Percentiles rank a stretch among this genome's conserved stretches.
Conservation (phyloP, 2,329 filamentous ascomycete species). For the Colletotrichum acutatum region DNA sequence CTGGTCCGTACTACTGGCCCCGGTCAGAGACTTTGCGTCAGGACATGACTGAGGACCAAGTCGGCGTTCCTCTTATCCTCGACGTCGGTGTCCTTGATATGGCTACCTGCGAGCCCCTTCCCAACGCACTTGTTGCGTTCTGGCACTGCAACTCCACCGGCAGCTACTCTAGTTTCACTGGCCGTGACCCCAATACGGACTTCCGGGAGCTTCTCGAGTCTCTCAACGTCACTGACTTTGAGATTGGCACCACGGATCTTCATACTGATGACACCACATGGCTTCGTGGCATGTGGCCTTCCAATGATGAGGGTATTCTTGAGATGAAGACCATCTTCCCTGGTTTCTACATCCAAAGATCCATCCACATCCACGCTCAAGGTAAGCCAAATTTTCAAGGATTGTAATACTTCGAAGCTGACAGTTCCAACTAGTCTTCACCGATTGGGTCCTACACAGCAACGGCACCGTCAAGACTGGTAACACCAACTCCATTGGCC, state of each 20-base stretch:
- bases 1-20: conserved; percentile 57
- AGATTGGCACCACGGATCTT: conserved; percentile 1
- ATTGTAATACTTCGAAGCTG: not conserved
- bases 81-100: conserved; percentile 23
- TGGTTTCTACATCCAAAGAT: not conserved
- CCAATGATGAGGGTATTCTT: conserved; percentile 4
- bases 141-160: conserved; percentile 10
- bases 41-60: conserved; percentile 18
- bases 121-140: conserved; percentile 6
- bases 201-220: conserved; percentile 2
- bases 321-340: not conserved
- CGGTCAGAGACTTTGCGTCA: conserved; percentile 4
- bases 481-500: not conserved
- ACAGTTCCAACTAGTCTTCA: not conserved
- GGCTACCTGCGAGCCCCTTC: conserved; percentile 20
- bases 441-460: not conserved
- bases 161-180: conserved; percentile 9
- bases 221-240: conserved; percentile 3
- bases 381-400: not conserved
- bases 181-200: conserved; percentile 1
- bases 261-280: conserved; percentile 1
- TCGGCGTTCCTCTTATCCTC: conserved; percentile 12
- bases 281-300: conserved; percentile 9
- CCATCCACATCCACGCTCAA: not conserved
- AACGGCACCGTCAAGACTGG: not conserved